A percentile compares a stretch with the other conserved stretches of the same genome.
These are phyloP conservation scores for Calophaca sinica DNA, from an alignment of 306 rosid species.

Conservation along the genomic window DNA sequence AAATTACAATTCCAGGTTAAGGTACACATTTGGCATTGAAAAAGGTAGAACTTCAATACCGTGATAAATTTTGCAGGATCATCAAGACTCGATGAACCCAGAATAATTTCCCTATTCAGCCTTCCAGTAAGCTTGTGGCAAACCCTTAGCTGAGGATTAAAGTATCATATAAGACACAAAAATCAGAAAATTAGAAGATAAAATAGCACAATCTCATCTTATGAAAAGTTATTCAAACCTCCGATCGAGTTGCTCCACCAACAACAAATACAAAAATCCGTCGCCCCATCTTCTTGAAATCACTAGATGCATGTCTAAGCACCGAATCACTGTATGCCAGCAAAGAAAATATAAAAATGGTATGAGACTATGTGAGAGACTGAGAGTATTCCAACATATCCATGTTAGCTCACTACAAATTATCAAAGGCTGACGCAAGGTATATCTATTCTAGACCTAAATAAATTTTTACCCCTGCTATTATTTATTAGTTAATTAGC, in stretches of 20 bases:
- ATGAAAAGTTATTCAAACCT: conserved; percentile 59
- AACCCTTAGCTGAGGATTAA: conserved; percentile 80
- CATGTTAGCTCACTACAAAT: conserved; percentile 9
- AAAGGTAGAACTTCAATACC: conserved; percentile 56
- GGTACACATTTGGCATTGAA: conserved; percentile 9
- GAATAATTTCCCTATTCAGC: conserved; percentile 85
- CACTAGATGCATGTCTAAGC: conserved; percentile 84
- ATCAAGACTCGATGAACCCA: conserved; percentile 90
- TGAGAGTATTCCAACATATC: conserved; percentile 32
- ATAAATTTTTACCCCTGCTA: too few species aligned
- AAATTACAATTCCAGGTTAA: conserved; percentile 31
- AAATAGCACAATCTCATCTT: conserved; percentile 27
- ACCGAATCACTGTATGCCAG: conserved; percentile 74
- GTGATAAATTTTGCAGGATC: conserved; percentile 89
- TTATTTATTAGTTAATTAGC: too few species aligned
- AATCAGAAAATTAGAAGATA: not conserved
- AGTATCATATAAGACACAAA: conserved; percentile 27
- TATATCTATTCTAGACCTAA: too few species aligned
- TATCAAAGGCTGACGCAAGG: too few species aligned
- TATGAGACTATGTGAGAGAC: not conserved
- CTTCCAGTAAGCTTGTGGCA: conserved; percentile 90
- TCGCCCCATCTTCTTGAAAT: conserved; percentile 87
- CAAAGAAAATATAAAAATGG: conserved; percentile 36
- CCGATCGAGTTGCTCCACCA: conserved; percentile 98
- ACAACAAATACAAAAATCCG: conserved; percentile 90